phyloP scores from a whole-genome alignment of 768 basidiomycete genomes.

The Tylopilus plumbeoviolaceoides region DNA sequence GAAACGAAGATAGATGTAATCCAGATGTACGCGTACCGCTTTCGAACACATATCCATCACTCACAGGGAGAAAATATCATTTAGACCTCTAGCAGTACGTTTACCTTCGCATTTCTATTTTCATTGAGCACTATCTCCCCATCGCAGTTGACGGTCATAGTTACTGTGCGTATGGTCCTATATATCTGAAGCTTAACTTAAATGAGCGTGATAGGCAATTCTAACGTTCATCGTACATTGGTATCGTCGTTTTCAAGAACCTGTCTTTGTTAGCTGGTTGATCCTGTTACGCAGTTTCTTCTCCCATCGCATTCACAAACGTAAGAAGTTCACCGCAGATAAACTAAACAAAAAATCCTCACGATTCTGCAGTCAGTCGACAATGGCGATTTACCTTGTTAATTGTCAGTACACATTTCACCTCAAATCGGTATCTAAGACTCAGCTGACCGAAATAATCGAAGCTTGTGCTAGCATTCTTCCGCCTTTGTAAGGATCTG shows the following conservation, averaged over 20 bases:
- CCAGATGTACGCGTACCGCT: slow-evolving; percentile 35
- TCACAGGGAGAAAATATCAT: background rate
- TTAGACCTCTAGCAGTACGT: slow-evolving; percentile 27
- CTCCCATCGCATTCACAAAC: slow-evolving; percentile 12
- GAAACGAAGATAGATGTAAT: slow-evolving; percentile 37
- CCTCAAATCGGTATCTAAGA: background rate
- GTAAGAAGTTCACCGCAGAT: background rate
- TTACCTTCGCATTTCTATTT: background rate
- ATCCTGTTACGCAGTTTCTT: slow-evolving; percentile 3
- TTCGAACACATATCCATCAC: background rate
- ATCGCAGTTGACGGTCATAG: slow-evolving; percentile 26
- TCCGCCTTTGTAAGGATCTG: slow-evolving; percentile 28
- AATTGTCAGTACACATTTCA: slow-evolving; percentile 28
- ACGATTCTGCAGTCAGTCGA: slow-evolving; percentile 23
- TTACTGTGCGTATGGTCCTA: slow-evolving; percentile 25
- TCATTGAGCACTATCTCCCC: background rate
- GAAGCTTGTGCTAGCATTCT: slow-evolving; percentile 28
- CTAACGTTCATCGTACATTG: slow-evolving; percentile 51
- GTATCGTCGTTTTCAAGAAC: slow-evolving; percentile 18
- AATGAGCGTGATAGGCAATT: slow-evolving; percentile 36
- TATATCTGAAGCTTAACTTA: background rate
- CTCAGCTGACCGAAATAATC: slow-evolving; percentile 1
- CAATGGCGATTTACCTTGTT: slow-evolving; percentile 31
- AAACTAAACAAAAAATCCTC: background rate
- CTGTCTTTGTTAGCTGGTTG: background rate